Base-by-base conservation (phyloP, 495 filamentous ascomycete species). In the Neurospora discreta region DNA sequence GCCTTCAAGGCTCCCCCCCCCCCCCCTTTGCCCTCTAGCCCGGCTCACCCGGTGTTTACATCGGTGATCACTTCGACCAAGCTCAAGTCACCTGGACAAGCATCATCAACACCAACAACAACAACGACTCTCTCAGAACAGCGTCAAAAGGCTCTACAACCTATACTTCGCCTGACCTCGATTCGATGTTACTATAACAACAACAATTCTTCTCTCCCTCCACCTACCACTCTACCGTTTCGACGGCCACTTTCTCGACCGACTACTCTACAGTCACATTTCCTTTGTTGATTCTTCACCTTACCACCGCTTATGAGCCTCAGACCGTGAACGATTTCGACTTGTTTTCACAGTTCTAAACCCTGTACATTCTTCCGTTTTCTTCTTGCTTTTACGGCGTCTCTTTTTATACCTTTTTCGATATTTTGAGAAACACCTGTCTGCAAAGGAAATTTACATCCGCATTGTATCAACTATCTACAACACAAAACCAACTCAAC, bases 181-280 rank as follows among this genome's bases (percentile, higher is more conserved):
- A 83, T 84, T 85, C 85, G 84, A 91, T 91, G 88, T 88, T 85
- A 82, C 83, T 81, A 88, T 91, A 89, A 91, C 87, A 85, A 88
- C 84, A 81, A 83, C 86, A 83, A 82, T 78, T 80, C 82, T 18
- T 72, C 23, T 74, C 83, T 84, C 84, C 84, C 83, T 80, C 84
- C 77, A 78, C 26, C 15, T 33, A 65, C 52, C 15, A 65, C 52
- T 65, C 82, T 82, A 82, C 84, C 78, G 70, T 74, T 68, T 80
- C 85, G 84, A 84, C 82, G 77, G 72, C 80, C 76, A 75, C 81
- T 77, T 81, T 82, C 82, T 83, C 82, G 81, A 82, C 84, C 83
- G 80, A 84, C 80, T 73, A 68, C 77, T 78, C 73, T 58, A 70
- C 71, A 69, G 44, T 71, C 67, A 71, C 74, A 46, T 85, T 84